phyloP scores from a whole-genome alignment of 1,139 yeast species.

The Diutina neorugosa region DNA sequence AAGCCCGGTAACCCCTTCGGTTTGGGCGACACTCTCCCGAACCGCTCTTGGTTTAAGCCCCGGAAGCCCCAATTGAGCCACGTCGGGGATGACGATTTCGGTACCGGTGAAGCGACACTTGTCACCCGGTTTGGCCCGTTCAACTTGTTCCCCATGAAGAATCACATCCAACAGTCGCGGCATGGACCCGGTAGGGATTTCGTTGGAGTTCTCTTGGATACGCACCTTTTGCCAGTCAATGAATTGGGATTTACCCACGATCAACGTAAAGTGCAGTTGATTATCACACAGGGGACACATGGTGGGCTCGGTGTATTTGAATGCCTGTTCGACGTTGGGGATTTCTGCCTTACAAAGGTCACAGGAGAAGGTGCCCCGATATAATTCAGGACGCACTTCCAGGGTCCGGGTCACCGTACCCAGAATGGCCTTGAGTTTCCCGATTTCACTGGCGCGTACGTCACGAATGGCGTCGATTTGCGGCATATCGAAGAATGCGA shows the following conservation, averaged over 20 bases:
- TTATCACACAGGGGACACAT: slow-evolving; percentile 87
- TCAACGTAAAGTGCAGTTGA: slow-evolving; percentile 75
- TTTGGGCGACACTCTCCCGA: slow-evolving; percentile 41
- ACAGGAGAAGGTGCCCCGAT: slow-evolving; percentile 79
- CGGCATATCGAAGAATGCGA: slow-evolving; percentile 83
- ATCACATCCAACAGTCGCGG: slow-evolving; percentile 94
- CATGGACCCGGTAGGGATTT: slow-evolving; percentile 98
- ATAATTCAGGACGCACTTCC: slow-evolving; percentile 93
- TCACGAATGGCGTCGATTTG: slow-evolving; percentile 79
- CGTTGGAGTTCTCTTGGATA: slow-evolving; percentile 89
- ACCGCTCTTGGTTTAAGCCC: slow-evolving; percentile 86
- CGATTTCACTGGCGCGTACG: slow-evolving; percentile 79
- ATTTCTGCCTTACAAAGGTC: slow-evolving; percentile 78
- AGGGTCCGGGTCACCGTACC: slow-evolving; percentile 97
- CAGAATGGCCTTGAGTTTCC: slow-evolving; percentile 70
- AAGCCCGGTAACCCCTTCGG: slow-evolving; percentile 77
- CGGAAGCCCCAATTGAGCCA: slow-evolving; percentile 90
- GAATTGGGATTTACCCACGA: slow-evolving; percentile 74
- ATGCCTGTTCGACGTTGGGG: slow-evolving; percentile 86
- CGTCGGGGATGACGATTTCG: slow-evolving; percentile 91
- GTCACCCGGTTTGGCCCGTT: slow-evolving; percentile 96
- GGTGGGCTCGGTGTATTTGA: slow-evolving; percentile 91
- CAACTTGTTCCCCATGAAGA: slow-evolving; percentile 89
- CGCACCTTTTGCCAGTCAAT: slow-evolving; percentile 97
- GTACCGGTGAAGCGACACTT: slow-evolving; percentile 92